Evolutionary conservation across 2,329 filamentous ascomycete species (phyloP).

Genomic region (Chrysoporthe puriensis): DNA sequence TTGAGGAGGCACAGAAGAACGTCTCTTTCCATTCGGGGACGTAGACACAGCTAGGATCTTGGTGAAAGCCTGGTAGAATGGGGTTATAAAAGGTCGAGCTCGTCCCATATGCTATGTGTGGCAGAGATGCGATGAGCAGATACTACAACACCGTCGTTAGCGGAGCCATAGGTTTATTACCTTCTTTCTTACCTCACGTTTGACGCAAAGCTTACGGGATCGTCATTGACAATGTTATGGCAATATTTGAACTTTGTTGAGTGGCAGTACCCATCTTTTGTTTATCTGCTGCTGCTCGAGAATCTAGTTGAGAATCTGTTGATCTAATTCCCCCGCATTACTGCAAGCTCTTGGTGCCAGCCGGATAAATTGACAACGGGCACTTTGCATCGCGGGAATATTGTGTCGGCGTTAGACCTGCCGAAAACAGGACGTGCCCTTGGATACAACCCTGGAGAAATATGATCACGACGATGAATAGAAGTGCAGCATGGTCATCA

Average conservation of each 20-base stretch:
- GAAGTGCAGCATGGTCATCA: not conserved
- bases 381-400: not conserved
- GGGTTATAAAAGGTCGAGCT: constrained; percentile 42
- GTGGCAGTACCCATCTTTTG: not conserved
- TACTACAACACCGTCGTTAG: not conserved
- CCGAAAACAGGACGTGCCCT: not conserved
- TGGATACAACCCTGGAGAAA: too few species aligned
- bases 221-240: not conserved
- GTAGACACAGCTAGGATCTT: constrained; percentile 48
- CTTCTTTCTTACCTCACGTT: not conserved
- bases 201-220: not conserved
- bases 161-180: not conserved
- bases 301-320: not conserved
- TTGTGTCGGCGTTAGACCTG: not conserved
- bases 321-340: not conserved
- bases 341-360: not conserved
- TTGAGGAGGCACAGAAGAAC: constrained; percentile 49
- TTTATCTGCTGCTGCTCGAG: not conserved
- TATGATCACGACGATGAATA: not conserved
- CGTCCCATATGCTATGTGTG: not conserved
- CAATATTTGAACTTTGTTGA: too few species aligned
- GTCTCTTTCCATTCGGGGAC: constrained; percentile 42
- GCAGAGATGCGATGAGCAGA: constrained; percentile 2
- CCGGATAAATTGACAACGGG: constrained; percentile 3
- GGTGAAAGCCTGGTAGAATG: constrained; percentile 48